phyloP scores from a whole-genome alignment of 768 basidiomycete species.

The Mycena floridula region DNA sequence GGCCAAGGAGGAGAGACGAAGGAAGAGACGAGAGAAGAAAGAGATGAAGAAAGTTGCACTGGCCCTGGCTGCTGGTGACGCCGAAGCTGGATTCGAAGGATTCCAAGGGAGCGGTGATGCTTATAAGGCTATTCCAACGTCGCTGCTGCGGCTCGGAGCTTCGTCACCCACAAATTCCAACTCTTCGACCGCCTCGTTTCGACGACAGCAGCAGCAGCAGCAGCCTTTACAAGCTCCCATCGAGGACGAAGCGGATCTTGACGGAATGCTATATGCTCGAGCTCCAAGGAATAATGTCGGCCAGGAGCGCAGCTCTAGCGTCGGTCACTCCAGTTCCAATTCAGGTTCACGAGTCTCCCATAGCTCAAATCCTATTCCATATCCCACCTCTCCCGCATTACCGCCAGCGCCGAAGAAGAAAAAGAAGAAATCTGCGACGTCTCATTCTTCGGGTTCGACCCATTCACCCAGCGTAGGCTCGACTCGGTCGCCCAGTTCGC shows the following conservation, averaged over 20 bases:
- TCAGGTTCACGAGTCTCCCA: constrained; percentile 18
- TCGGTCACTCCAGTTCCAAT: constrained; percentile 20
- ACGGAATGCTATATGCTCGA: constrained; percentile 47
- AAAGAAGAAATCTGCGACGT: constrained; percentile 4
- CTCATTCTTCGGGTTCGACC: constrained; percentile 2
- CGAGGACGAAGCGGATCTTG: constrained; percentile 54
- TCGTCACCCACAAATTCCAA: constrained; percentile 7
- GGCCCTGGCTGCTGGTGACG: constrained; percentile 27
- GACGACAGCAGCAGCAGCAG: not conserved
- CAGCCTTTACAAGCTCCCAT: constrained; percentile 27
- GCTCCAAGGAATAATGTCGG: constrained; percentile 20
- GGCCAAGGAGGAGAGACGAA: constrained; percentile 47
- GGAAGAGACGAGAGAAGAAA: constrained; percentile 37
- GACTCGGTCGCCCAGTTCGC: constrained; percentile 12
- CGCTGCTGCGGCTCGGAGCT: constrained; percentile 14
- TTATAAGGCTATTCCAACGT: constrained; percentile 14
- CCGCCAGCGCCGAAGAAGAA: not conserved
- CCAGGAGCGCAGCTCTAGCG: constrained; percentile 40
- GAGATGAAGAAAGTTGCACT: constrained; percentile 35
- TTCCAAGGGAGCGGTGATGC: constrained; percentile 50
- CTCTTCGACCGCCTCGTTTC: constrained; percentile 4
- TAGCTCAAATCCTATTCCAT: constrained; percentile 13
- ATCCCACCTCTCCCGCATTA: constrained; percentile 2
- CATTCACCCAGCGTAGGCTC: constrained; percentile 15
- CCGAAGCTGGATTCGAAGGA: constrained; percentile 50